phyloP scores from a whole-genome alignment of 768 basidiomycete species.

The Hygrocybe coccinea region DNA sequence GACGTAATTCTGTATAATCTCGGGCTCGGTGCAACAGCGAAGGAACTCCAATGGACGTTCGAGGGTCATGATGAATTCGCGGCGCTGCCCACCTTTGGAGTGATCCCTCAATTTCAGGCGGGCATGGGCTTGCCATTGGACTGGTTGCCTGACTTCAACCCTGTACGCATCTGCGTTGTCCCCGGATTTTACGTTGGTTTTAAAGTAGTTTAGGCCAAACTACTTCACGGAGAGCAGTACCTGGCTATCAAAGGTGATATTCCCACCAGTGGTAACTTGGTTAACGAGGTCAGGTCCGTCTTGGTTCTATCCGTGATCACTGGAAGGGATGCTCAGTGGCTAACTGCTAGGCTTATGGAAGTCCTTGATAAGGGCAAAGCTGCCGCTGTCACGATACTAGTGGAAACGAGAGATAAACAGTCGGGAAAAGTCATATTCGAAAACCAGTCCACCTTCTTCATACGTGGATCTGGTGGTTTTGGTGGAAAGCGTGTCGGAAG shows the following conservation, averaged over 20 bases:
- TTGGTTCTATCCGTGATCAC: background rate
- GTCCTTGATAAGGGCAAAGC: conserved; percentile 92
- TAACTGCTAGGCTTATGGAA: conserved; percentile 55
- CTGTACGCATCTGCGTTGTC: conserved; percentile 45
- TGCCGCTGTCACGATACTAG: conserved; percentile 75
- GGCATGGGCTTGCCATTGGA: conserved; percentile 65
- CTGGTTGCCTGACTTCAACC: conserved; percentile 94
- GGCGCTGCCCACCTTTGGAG: conserved; percentile 90
- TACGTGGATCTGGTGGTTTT: conserved; percentile 94
- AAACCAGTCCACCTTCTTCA: conserved; percentile 87
- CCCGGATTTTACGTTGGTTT: background rate
- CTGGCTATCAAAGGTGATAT: conserved; percentile 81
- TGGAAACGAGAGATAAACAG: conserved; percentile 74
- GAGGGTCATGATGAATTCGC: conserved; percentile 85
- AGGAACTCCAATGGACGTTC: conserved; percentile 87
- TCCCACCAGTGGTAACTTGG: conserved; percentile 76
- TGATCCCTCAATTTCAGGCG: conserved; percentile 84
- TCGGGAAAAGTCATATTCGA: conserved; percentile 83
- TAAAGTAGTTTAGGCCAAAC: conserved; percentile 59
- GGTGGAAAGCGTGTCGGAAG: conserved; percentile 82
- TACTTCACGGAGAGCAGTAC: conserved; percentile 98
- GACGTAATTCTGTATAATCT: conserved; percentile 95
- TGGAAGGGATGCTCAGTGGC: background rate
- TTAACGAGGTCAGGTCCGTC: conserved; percentile 65
- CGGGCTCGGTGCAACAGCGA: conserved; percentile 88